Evolutionary conservation across 2,329 filamentous ascomycete genomes (phyloP).

Genomic region (Malbranchea cinnamomea): DNA sequence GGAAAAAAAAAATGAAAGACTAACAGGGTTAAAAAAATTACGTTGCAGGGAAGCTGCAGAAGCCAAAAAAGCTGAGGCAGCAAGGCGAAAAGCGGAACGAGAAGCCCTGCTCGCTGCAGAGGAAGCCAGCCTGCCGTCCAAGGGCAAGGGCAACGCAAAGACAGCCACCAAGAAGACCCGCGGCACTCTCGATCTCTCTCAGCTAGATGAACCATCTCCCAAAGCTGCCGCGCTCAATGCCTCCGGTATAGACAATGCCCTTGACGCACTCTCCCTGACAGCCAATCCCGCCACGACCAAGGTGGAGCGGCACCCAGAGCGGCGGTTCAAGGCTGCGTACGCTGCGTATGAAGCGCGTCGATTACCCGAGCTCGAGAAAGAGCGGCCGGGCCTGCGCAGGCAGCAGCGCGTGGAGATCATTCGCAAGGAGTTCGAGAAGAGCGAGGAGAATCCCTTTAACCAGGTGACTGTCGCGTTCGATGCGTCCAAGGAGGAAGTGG

Average conservation of each 20-base stretch:
- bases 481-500: conserved; percentile 61
- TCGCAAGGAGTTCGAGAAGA: conserved; percentile 86
- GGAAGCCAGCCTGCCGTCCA: conserved; percentile 50
- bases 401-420: conserved; percentile 77
- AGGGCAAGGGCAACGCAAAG: conserved; percentile 43
- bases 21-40: conserved; percentile 1
- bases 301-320: conserved; percentile 78
- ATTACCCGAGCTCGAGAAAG: conserved; percentile 69
- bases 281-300: conserved; percentile 44
- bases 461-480: conserved; percentile 66
- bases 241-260: conserved; percentile 79
- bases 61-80: conserved; percentile 66
- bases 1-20: neutral
- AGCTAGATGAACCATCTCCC: conserved; percentile 49
- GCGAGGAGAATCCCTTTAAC: conserved; percentile 90
- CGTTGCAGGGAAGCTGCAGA: conserved; percentile 62
- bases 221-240: conserved; percentile 54
- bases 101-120: conserved; percentile 73
- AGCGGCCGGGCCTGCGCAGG: conserved; percentile 63
- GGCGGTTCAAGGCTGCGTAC: conserved; percentile 74
- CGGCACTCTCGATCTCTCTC: conserved; percentile 54
- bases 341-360: conserved; percentile 67
- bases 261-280: conserved; percentile 67
- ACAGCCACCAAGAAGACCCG: conserved; percentile 40
- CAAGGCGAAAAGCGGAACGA: conserved; percentile 82